Evolutionary conservation across 768 basidiomycete genomes (phyloP).

Genomic region (Holtermanniella nyarrowii): DNA sequence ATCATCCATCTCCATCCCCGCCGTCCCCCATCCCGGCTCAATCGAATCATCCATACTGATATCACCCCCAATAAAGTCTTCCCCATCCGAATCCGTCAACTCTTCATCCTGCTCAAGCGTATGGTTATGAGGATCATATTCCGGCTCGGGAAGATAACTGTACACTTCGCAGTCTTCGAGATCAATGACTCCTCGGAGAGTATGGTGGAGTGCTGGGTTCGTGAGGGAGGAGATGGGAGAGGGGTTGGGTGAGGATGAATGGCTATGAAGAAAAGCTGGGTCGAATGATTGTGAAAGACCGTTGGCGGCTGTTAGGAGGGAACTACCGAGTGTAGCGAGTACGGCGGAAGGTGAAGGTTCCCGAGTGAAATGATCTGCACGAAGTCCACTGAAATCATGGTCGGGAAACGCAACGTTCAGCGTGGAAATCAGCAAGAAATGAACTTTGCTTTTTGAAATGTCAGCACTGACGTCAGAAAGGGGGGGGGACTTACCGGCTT

Average conservation of each 20-base stretch:
- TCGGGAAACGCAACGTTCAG: slow-evolving; percentile 97
- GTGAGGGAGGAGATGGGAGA: slow-evolving; percentile 43
- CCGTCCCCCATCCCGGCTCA: slow-evolving; percentile 20
- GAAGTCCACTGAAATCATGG: slow-evolving; percentile 89
- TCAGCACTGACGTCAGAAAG: not conserved
- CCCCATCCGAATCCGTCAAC: slow-evolving; percentile 41
- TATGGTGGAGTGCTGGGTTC: slow-evolving; percentile 76
- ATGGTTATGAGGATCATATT: slow-evolving; percentile 76
- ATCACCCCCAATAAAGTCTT: slow-evolving; percentile 15
- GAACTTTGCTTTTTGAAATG: slow-evolving; percentile 52
- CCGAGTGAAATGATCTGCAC: slow-evolving; percentile 77
- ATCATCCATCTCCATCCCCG: slow-evolving; percentile 30
- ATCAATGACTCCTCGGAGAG: slow-evolving; percentile 81
- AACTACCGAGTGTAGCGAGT: slow-evolving; percentile 17
- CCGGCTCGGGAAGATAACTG: slow-evolving; percentile 83
- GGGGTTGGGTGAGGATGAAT: slow-evolving; percentile 7
- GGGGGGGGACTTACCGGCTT: slow-evolving; percentile 18
- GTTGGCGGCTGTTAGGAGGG: not conserved
- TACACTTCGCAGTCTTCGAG: slow-evolving; percentile 90
- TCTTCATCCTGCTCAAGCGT: slow-evolving; percentile 46
- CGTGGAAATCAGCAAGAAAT: slow-evolving; percentile 90
- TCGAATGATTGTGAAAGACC: slow-evolving; percentile 1
- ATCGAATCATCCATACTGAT: slow-evolving; percentile 15
- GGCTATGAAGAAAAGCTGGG: slow-evolving; percentile 7
- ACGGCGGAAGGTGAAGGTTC: slow-evolving; percentile 25